phyloP scores from a whole-genome alignment of 108 stramenopile species.

The Conticribra guillardii region DNA sequence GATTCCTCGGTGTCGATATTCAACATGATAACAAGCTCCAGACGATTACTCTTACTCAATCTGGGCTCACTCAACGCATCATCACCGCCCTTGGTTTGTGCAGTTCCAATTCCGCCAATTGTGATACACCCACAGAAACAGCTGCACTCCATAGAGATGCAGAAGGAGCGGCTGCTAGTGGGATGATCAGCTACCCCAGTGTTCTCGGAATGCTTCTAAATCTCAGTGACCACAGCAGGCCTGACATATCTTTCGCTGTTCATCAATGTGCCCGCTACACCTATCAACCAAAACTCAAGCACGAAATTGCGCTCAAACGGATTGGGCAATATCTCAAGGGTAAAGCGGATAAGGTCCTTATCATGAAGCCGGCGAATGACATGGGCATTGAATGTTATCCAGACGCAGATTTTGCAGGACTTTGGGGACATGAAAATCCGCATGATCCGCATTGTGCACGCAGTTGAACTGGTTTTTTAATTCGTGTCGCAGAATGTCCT shows the following conservation, averaged over 20 bases:
- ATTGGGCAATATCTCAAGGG: slow-evolving; percentile 10
- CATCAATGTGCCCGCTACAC: slow-evolving; percentile 33
- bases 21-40: slow-evolving; percentile 9
- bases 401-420: slow-evolving; percentile 12
- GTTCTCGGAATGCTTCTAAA: slow-evolving; percentile 58
- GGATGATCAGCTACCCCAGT: slow-evolving; percentile 13
- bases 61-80: slow-evolving; percentile 24
- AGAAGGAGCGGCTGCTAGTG: slow-evolving; percentile 7
- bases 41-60: slow-evolving; percentile 39
- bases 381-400: slow-evolving; percentile 50
- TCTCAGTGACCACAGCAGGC: slow-evolving; percentile 37
- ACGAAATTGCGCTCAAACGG: slow-evolving; percentile 6
- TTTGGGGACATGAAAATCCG: slow-evolving; percentile 32
- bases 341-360: slow-evolving; percentile 24
- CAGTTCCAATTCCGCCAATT: neutral
- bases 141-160: slow-evolving; percentile 17
- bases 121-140: slow-evolving; percentile 1
- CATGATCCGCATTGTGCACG: slow-evolving; percentile 36
- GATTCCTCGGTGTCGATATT: slow-evolving; percentile 56
- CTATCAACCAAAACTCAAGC: neutral
- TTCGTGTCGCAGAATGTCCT: slow-evolving; percentile 40
- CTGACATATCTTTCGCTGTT: slow-evolving; percentile 50
- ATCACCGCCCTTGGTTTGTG: neutral
- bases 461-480: slow-evolving; percentile 60
- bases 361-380: slow-evolving; percentile 18